phyloP scores from a whole-genome alignment of 768 basidiomycete genomes.

The Tricholoma flavovirens region DNA sequence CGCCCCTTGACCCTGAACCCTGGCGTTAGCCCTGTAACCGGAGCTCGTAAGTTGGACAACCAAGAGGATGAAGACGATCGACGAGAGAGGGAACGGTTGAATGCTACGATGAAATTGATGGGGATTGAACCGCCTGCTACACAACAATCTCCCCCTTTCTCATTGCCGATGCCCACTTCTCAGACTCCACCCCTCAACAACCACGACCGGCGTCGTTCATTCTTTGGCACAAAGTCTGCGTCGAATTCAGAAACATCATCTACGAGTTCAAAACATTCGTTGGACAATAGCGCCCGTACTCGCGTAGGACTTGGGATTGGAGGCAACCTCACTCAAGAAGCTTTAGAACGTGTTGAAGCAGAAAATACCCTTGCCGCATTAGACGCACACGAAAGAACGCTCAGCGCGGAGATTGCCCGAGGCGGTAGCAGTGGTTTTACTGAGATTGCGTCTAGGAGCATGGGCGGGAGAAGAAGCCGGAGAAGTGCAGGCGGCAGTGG shows the following conservation, averaged over 20 bases:
- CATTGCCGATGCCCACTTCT: conserved; percentile 21
- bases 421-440: conserved; percentile 75
- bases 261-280: conserved; percentile 36
- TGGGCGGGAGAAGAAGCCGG: conserved; percentile 53
- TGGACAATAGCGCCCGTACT: conserved; percentile 18
- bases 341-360: conserved; percentile 74
- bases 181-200: conserved; percentile 23
- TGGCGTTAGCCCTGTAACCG: conserved; percentile 47
- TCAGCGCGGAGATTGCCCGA: conserved; percentile 71
- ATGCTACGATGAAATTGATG: conserved; percentile 92
- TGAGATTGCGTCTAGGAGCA: conserved; percentile 53
- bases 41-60: conserved; percentile 77
- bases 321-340: conserved; percentile 62
- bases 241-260: conserved; percentile 45
- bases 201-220: conserved; percentile 55
- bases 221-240: conserved; percentile 52
- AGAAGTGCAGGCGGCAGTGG: conserved; percentile 61
- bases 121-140: conserved; percentile 70
- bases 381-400: conserved; percentile 69
- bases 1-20: conserved; percentile 73
- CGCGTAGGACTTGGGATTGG: conserved; percentile 29
- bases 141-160: conserved; percentile 27
- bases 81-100: conserved; percentile 78
- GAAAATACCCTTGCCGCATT: conserved; percentile 70
- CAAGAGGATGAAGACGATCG: conserved; percentile 91